Evolutionary conservation across 2,329 filamentous ascomycete species (phyloP).

Genomic region (Eutypella sp.): DNA sequence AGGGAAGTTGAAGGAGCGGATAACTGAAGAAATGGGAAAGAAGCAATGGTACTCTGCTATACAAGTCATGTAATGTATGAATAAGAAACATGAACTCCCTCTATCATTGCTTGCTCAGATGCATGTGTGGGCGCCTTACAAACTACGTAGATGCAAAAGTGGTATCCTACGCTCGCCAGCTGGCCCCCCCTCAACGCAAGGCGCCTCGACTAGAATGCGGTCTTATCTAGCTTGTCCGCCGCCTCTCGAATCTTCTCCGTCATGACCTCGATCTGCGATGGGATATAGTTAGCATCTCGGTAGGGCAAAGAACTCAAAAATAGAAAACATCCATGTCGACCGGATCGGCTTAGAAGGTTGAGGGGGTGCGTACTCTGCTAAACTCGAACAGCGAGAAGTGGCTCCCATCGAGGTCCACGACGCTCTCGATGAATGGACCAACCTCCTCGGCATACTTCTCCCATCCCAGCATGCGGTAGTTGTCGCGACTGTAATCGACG

Average conservation of each 20-base stretch:
- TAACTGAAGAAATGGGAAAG: too few species aligned
- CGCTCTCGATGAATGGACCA: slow-evolving; percentile 36
- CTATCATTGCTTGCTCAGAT: too few species aligned
- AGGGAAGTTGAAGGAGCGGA: neutral
- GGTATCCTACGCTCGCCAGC: neutral
- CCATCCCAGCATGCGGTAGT: slow-evolving; percentile 44
- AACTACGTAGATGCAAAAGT: neutral
- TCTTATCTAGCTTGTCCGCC: slow-evolving; percentile 18
- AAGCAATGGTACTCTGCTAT: too few species aligned
- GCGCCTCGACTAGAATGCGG: slow-evolving; percentile 7
- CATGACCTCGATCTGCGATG: slow-evolving; percentile 17
- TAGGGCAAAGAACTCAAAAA: too few species aligned
- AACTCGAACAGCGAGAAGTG: slow-evolving; percentile 38
- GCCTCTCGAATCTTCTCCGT: slow-evolving; percentile 21
- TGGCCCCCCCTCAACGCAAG: neutral
- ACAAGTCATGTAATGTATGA: too few species aligned
- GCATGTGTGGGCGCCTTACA: too few species aligned
- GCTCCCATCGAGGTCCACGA: slow-evolving; percentile 46
- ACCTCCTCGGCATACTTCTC: slow-evolving; percentile 33
- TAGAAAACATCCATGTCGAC: too few species aligned
- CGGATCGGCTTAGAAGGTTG: neutral
- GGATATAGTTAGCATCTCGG: neutral
- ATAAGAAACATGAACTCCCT: too few species aligned
- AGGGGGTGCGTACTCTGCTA: slow-evolving; percentile 19
- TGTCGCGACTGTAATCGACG: slow-evolving; percentile 42